Conservation (phyloP, 306 rosid species). For the Cucurbita maxima region DNA sequence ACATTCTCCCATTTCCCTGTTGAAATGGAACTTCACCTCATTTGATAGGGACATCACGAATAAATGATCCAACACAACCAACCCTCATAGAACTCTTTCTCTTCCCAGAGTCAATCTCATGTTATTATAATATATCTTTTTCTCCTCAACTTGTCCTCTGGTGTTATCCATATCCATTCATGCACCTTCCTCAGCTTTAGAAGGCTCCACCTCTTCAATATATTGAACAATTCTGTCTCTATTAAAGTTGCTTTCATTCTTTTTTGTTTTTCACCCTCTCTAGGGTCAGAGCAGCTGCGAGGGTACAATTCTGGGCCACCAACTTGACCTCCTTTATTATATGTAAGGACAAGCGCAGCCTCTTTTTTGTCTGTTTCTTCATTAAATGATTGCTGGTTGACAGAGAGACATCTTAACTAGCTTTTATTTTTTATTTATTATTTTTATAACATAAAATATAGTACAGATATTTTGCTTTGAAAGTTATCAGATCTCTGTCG, state of each 20-base stretch:
- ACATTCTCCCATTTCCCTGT: too few relatives aligned
- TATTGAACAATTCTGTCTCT: background rate
- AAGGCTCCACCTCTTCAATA: background rate
- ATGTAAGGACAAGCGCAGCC: constrained; percentile 8
- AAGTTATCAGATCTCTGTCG: background rate
- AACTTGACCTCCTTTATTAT: background rate
- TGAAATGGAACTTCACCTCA: too few relatives aligned
- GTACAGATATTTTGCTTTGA: background rate
- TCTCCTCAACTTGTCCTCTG: background rate
- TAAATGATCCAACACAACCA: too few relatives aligned
- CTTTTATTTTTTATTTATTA: background rate
- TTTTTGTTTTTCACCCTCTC: background rate
- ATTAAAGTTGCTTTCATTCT: background rate
- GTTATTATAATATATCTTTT: background rate
- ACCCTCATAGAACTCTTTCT: background rate
- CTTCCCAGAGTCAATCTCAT: background rate
- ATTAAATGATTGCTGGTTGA: background rate
- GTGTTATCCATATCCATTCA: background rate
- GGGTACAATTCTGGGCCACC: background rate
- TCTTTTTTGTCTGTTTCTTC: constrained; percentile 3
- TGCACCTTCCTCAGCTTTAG: background rate
- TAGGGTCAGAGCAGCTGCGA: background rate
- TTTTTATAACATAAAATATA: background rate
- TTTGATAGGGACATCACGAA: too few relatives aligned
- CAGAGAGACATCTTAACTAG: background rate